These are phyloP conservation scores for Phyllosticta citrichinensis DNA, from an alignment of 2,329 filamentous ascomycete genomes.

Conservation along the genomic window DNA sequence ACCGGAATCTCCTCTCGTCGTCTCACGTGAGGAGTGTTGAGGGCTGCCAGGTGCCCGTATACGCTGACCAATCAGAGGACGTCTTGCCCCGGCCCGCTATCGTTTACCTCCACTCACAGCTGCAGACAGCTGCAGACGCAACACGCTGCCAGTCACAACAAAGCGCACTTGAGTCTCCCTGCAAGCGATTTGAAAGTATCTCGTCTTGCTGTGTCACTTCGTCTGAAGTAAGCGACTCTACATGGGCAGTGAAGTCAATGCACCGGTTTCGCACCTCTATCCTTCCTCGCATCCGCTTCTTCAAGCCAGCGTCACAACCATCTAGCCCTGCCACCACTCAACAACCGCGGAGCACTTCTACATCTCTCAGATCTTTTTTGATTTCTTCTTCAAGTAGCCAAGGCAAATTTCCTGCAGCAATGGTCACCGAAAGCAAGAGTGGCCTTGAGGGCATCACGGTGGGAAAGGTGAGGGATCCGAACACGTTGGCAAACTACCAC, in stretches of 20 bases:
- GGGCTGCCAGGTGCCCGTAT: neutral
- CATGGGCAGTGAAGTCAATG: neutral
- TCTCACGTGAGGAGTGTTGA: neutral
- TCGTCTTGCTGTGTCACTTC: neutral
- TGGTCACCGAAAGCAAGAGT: conserved; percentile 2
- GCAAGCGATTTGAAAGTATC: neutral
- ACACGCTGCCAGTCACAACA: neutral
- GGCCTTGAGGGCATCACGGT: neutral
- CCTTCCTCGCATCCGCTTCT: neutral
- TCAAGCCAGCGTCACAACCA: neutral
- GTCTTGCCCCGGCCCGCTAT: neutral
- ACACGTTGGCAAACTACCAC: conserved; percentile 85
- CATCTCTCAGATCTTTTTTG: neutral
- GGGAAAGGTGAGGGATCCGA: conserved; percentile 57
- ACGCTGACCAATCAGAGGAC: neutral
- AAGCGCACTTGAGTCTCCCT: neutral
- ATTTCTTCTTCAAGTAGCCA: neutral
- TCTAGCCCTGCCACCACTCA: neutral
- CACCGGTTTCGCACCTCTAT: conserved; percentile 1
- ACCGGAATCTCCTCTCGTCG: neutral
- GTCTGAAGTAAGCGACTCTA: neutral
- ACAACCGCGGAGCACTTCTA: conserved; percentile 1
- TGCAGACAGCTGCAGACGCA: neutral
- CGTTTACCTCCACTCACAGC: neutral
- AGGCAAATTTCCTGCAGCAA: neutral